phyloP scores from a whole-genome alignment of 768 basidiomycete genomes.

The Termitomyces eurrhizus region DNA sequence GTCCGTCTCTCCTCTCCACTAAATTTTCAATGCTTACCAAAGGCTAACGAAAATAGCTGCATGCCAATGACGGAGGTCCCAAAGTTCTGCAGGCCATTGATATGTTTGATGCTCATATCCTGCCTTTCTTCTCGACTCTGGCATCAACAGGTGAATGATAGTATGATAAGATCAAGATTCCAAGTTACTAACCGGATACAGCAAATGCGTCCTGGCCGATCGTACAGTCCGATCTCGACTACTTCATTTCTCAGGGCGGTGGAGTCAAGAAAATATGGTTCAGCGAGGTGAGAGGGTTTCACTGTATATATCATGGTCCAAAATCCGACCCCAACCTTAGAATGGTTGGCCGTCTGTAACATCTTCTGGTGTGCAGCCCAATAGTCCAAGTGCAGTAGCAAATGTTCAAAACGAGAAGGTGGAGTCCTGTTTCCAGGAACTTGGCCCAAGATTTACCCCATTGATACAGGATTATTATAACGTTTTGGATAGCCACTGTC shows the following conservation, averaged over 20 bases:
- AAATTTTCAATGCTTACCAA: background rate
- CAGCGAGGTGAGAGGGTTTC: slow-evolving; percentile 45
- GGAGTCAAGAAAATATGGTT: slow-evolving; percentile 73
- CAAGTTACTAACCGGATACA: slow-evolving; percentile 15
- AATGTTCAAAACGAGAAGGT: slow-evolving; percentile 61
- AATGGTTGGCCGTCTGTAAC: slow-evolving; percentile 78
- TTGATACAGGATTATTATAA: slow-evolving; percentile 52
- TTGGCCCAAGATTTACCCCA: slow-evolving; percentile 2
- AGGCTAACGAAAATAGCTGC: slow-evolving; percentile 19
- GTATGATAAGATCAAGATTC: background rate
- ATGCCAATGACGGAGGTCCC: slow-evolving; percentile 45
- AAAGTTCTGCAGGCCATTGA: slow-evolving; percentile 58
- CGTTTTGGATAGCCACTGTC: slow-evolving; percentile 61
- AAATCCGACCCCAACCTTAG: slow-evolving; percentile 27
- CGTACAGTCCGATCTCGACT: slow-evolving; percentile 54
- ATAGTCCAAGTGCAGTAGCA: slow-evolving; percentile 57
- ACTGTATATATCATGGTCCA: background rate
- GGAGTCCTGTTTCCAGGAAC: slow-evolving; percentile 14
- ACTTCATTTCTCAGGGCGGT: slow-evolving; percentile 57
- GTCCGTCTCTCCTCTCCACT: slow-evolving; percentile 17
- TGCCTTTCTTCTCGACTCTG: slow-evolving; percentile 60
- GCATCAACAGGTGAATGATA: slow-evolving; percentile 47
- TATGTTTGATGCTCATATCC: slow-evolving; percentile 63
- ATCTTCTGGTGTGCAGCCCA: slow-evolving; percentile 58
- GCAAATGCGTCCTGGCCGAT: slow-evolving; percentile 62